phyloP scores from a whole-genome alignment of 2,329 filamentous ascomycete species.

The Botrytis tulipae region DNA sequence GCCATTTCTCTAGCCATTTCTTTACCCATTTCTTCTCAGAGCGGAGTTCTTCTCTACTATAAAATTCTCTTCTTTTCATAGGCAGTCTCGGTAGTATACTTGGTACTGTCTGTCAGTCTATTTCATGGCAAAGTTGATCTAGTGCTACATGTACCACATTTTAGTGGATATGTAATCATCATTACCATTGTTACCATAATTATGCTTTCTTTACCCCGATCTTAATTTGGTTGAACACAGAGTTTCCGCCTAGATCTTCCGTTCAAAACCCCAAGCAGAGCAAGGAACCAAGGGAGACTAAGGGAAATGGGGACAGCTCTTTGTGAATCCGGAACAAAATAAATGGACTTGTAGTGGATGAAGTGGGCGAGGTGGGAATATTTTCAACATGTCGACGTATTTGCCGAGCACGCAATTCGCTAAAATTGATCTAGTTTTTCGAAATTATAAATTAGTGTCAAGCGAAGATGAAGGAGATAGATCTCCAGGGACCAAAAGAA shows the following conservation, averaged over 20 bases:
- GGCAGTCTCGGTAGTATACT: not conserved
- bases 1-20: not conserved
- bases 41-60: not conserved
- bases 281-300: not conserved
- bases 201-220: slow-evolving; percentile 2
- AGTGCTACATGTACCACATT: not conserved
- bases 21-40: not conserved
- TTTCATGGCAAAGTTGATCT: not conserved
- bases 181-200: not conserved
- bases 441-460: not conserved
- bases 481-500: not conserved
- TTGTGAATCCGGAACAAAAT: not conserved
- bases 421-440: slow-evolving; percentile 4
- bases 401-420: slow-evolving; percentile 14
- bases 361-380: not conserved
- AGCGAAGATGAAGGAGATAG: not conserved
- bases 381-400: slow-evolving; percentile 4
- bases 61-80: not conserved
- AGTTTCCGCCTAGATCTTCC: not conserved
- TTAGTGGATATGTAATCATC: not conserved
- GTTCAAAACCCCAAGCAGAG: not conserved
- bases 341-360: not conserved
- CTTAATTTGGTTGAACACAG: not conserved
- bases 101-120: not conserved
- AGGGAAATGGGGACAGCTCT: slow-evolving; percentile 1